Percentiles rank a stretch among this genome's conserved stretches.
Conservation (phyloP, 176 grass and related monocot species). For the Pontederia paniculata region DNA sequence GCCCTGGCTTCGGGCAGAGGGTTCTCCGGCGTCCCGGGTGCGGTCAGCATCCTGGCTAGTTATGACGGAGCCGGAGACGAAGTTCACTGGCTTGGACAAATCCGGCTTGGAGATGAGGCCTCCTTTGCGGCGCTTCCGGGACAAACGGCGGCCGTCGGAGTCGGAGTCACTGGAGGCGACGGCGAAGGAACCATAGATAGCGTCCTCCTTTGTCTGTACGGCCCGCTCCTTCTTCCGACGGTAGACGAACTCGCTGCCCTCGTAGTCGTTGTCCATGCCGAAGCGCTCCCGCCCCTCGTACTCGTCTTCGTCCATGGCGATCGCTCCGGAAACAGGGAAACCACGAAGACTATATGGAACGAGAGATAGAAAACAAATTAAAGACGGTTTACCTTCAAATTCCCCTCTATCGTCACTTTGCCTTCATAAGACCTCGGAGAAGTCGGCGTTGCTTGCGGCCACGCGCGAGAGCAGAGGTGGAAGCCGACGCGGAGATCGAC, state of each 20-base stretch:
- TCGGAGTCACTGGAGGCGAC: constrained; percentile 43
- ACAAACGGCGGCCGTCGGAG: constrained; percentile 31
- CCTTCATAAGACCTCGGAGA: too few relatives aligned
- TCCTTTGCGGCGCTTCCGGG: constrained; percentile 35
- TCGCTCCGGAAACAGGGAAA: too few relatives aligned
- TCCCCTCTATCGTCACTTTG: too few relatives aligned
- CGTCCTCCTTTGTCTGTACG: constrained; percentile 49
- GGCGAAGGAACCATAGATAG: constrained; percentile 59
- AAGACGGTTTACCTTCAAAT: too few relatives aligned
- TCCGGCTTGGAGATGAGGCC: constrained; percentile 25
- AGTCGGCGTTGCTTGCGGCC: too few relatives aligned
- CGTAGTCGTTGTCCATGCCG: constrained; percentile 59
- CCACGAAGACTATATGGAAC: too few relatives aligned
- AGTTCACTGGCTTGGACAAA: constrained; percentile 49
- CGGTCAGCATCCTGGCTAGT: constrained; percentile 21
- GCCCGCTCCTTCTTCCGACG: constrained; percentile 34
- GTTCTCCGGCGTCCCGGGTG: not conserved
- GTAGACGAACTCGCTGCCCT: constrained; percentile 74
- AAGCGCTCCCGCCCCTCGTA: constrained; percentile 57
- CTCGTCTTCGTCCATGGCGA: constrained; percentile 45
- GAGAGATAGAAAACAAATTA: too few relatives aligned
- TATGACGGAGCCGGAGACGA: constrained; percentile 44
- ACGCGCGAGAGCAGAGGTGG: too few relatives aligned
- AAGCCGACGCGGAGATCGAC: too few relatives aligned
- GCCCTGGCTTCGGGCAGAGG: constrained; percentile 1